Base-by-base conservation (phyloP, 202 grass and related monocot genomes). In the Setaria viridis region DNA sequence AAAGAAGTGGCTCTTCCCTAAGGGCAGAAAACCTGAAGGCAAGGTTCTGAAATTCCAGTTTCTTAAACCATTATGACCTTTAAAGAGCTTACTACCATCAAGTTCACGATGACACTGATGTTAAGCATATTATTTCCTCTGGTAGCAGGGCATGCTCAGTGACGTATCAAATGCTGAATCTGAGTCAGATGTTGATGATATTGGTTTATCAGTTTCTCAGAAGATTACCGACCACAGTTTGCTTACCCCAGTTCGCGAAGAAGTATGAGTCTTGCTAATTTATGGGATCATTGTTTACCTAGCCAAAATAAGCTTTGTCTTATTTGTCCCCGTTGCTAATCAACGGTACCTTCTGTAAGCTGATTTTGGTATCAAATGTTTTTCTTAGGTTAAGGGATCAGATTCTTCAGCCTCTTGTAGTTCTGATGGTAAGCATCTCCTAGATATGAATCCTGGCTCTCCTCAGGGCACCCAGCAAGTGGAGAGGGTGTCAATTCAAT, bases 161-260 rank as follows among this genome's bases (percentile, higher is more conserved):
- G 85, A 90, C 49, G 46, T 81, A 54, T 83, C 82, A 35, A 87
- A 89, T 19, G 70, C 83, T 30, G 89, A 94, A 88, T 94, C 85
- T 9, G 89, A 75, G 62, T 90, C 89, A 11, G 94, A 97, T 58
- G 72, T 77, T 67, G 89, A 93, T 82, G 94, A 97, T 37, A 37
- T 84, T 51, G 70, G 87, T 68, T 85, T 86, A 46, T 88, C 87
- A 84, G 75, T 79, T 69, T 34, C 82, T 74, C 85, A 74, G 50
- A 88, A 50, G 67, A 86, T 33, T 70, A 70, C 65, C 20, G 86
- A 95, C 17, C 80, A 88, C 88, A 42, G 65, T 56, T 73, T 72
- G 15, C 76, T 93, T 68, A 90, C 87, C 50, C 91, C 90, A 77
- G 88, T 97, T 85, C 62, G 35, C 59, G 91, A 97, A 86, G 94